Evolutionary conservation across 2,329 filamentous ascomycete species (phyloP).

Genomic region (Penicillium verrucosum): DNA sequence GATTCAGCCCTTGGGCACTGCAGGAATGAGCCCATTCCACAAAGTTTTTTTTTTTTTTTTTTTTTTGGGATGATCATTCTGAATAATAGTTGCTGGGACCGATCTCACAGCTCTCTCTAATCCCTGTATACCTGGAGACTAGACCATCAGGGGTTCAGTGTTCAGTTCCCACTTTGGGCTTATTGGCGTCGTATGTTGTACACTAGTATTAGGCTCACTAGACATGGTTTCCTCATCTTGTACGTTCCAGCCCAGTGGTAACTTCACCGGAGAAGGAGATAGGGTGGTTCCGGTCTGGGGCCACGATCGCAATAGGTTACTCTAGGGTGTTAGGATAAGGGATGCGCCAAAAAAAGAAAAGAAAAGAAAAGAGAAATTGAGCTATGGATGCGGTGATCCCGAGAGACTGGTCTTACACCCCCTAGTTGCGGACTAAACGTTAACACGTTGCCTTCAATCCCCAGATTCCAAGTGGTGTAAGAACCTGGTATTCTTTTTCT

Average conservation of each 20-base stretch:
- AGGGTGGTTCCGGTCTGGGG: conserved; percentile 3
- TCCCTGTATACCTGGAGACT: neutral
- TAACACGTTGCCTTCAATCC: neutral
- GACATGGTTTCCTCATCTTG: conserved; percentile 4
- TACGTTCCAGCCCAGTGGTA: conserved; percentile 17
- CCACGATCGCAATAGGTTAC: neutral
- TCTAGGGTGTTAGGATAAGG: neutral
- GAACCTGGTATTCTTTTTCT: neutral
- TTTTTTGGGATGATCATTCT: neutral
- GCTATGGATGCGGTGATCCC: conserved; percentile 12
- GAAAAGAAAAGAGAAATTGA: neutral
- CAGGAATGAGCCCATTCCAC: neutral
- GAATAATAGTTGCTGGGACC: neutral
- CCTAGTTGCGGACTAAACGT: conserved; percentile 5
- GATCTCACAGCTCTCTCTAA: neutral
- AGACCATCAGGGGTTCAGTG: neutral
- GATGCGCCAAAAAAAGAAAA: neutral
- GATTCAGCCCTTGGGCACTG: conserved; percentile 1
- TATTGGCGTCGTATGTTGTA: neutral
- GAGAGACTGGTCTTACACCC: conserved; percentile 10
- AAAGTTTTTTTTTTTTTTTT: neutral
- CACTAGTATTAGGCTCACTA: neutral
- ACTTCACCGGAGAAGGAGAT: conserved; percentile 2
- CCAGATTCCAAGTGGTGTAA: neutral
- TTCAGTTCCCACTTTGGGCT: neutral